Base-by-base conservation (phyloP, 257 asterid genomes). In the Henckelia pumila region DNA sequence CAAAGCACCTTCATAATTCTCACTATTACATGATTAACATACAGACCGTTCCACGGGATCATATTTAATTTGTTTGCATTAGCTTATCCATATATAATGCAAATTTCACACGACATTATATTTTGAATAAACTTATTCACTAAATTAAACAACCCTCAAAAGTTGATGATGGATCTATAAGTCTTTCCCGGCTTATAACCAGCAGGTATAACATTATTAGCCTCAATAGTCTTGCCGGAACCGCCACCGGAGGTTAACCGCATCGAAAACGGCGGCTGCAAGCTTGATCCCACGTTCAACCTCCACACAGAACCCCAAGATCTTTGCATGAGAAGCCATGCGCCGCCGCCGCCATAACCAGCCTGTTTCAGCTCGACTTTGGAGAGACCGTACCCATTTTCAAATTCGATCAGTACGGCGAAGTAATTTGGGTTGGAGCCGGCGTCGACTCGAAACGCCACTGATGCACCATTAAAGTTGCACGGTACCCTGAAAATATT, bases 251-350 rank as follows among this genome's bases (percentile, higher is more conserved):
- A 73, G 7, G 85, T 92, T 1, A 92, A 77, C 57, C 75, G 73
- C 7, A 92, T 56, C 2, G 95, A 78, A 64, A 89, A 85, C 2
- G 98, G 96, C 1, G 92, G 76, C 56, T 63, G 55, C 29, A 84
- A 64, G 23, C 71, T 47, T 40, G 59, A 5, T 28, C 81, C 57
- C 77, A 71, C 14, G 29, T 89, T 77, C 47, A 79, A 64, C 77
- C 80, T 89, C 90, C 88, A 89, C 33, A 87, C 88, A 1, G 95
- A 91, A 13, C 98, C 98, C 95, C 95, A 87, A 8, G 88, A 86
- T 50, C 30, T 82, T 44, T 76, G 76, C 96, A 92, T 92, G 25
- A 73, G 58, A 17, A 71, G 60, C 95, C 92, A 83, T 37, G 74
- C 49, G 22, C 80, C 84, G 2, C 71, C 53, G 0, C 80, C 84